Base-by-base conservation (phyloP, 2,329 filamentous ascomycete species). In the Colletotrichum sp. region DNA sequence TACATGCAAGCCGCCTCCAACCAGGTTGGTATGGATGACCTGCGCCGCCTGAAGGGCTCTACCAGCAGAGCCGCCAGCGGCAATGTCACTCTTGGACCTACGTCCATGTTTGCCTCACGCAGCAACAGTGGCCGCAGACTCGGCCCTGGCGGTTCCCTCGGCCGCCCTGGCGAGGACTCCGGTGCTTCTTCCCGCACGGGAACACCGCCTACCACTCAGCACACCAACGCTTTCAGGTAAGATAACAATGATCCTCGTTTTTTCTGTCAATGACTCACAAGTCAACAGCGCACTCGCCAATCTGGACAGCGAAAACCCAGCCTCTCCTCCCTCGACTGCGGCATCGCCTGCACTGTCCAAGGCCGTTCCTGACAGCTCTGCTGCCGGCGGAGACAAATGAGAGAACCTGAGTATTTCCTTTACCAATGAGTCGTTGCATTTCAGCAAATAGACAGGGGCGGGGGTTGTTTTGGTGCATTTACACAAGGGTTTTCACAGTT, bases 151-250 rank as follows among this genome's bases (percentile, higher is more conserved):
- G 91, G 93, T 79, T 89, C 93, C 77, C 87, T 96, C 77, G 90
- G 90, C 78, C 92, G 94, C 79, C 90, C 92, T 75, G 92, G 92
- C 74, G 95, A 98, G 80, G 95, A 98, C 79, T 98, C 96, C 75
- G 94, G 92, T 79, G 91, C 93, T 78, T 97, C 95, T 69, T 98
- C 96, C 74, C 93, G 97, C 78, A 97, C 95, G 70, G 95, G 94
- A 79, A 98, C 96, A 63, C 96, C 96, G 69, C 94, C 95, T 59
- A 90, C 90, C 24, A 89, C 90, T 67, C 93, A 91, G 73, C 94
- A 94, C 81, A 91, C 93, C 78, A 99, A 99, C 88, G 93, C 96
- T 78, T 99, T 98, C 87, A 96, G 95, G 96, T 98, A 91, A 89
- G 93, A 38, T 9, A 12, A 8, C 5, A 24, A 16, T 9, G 16